phyloP scores from a whole-genome alignment of 108 stramenopile genomes.

The Conticribra guillardii region DNA sequence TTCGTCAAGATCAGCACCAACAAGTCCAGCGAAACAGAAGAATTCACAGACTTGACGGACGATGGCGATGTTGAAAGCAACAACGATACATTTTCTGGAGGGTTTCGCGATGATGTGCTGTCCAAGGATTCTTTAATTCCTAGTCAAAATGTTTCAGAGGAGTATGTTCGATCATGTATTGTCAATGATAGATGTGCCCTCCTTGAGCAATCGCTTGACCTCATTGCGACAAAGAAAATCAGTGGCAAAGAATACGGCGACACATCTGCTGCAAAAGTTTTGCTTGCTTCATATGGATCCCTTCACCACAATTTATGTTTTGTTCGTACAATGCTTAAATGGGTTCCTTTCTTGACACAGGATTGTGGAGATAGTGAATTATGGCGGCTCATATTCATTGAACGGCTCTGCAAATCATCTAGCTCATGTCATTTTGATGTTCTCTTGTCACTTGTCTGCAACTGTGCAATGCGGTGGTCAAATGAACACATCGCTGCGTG shows the following conservation, averaged over 20 bases:
- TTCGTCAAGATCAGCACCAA: too few species aligned
- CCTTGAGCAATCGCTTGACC: conserved; percentile 19
- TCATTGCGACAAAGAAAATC: neutral
- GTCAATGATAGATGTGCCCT: conserved; percentile 1
- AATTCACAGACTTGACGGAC: too few species aligned
- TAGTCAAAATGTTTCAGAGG: neutral
- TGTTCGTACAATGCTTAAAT: conserved; percentile 51
- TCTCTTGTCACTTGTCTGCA: conserved; percentile 25
- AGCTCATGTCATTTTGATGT: conserved; percentile 40
- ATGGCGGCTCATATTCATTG: conserved; percentile 49
- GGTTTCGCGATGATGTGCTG: too few species aligned
- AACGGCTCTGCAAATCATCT: conserved; percentile 28
- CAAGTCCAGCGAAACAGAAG: too few species aligned
- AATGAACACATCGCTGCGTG: conserved; percentile 47
- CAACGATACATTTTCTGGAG: too few species aligned
- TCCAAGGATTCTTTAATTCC: neutral
- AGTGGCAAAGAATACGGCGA: neutral
- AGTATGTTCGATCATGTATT: conserved; percentile 8
- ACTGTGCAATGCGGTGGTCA: conserved; percentile 54
- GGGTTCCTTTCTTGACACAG: conserved; percentile 57
- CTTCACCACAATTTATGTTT: conserved; percentile 1
- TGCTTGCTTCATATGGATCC: conserved; percentile 7
- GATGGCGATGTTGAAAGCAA: too few species aligned
- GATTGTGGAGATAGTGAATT: conserved; percentile 38
- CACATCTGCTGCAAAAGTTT: neutral